Conservation (phyloP, 2,329 filamentous ascomycete genomes). For the Colletotrichum somersetense region DNA sequence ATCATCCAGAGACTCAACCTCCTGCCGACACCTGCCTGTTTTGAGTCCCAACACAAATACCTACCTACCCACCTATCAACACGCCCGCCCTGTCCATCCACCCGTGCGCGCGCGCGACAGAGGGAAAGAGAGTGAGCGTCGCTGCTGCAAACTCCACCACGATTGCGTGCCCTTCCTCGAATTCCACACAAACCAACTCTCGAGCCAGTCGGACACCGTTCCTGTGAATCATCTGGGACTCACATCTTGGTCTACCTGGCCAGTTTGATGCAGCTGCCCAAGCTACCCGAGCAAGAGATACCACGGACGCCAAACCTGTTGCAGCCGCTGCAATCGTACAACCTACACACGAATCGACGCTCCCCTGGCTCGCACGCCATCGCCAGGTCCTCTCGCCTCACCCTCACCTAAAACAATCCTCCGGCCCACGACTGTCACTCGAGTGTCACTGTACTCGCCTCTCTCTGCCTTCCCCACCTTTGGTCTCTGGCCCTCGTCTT, state of each 20-base stretch:
- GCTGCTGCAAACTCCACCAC: slow-evolving; percentile 18
- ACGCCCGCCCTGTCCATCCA: slow-evolving; percentile 4
- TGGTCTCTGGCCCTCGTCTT: not conserved
- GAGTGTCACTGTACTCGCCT: slow-evolving; percentile 21
- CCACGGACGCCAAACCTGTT: slow-evolving; percentile 14
- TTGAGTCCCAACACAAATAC: slow-evolving; percentile 22
- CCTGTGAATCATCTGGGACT: slow-evolving; percentile 38
- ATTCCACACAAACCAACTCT: slow-evolving; percentile 15
- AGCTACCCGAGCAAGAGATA: slow-evolving; percentile 9
- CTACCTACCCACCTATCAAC: not conserved
- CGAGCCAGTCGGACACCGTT: slow-evolving; percentile 37
- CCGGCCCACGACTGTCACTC: slow-evolving; percentile 26
- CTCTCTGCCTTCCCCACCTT: not conserved
- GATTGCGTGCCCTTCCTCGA: slow-evolving; percentile 29
- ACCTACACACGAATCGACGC: slow-evolving; percentile 14
- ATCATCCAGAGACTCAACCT: slow-evolving; percentile 33
- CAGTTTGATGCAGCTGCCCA: slow-evolving; percentile 14
- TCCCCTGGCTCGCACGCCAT: slow-evolving; percentile 42
- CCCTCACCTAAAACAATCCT: slow-evolving; percentile 30
- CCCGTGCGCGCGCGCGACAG: not conserved
- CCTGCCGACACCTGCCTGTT: slow-evolving; percentile 28
- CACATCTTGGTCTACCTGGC: slow-evolving; percentile 11
- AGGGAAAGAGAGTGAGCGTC: not conserved
- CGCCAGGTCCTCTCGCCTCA: slow-evolving; percentile 41
- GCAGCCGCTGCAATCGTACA: slow-evolving; percentile 8